Base-by-base conservation (phyloP, 768 basidiomycete species). In the Suillus lakei region DNA sequence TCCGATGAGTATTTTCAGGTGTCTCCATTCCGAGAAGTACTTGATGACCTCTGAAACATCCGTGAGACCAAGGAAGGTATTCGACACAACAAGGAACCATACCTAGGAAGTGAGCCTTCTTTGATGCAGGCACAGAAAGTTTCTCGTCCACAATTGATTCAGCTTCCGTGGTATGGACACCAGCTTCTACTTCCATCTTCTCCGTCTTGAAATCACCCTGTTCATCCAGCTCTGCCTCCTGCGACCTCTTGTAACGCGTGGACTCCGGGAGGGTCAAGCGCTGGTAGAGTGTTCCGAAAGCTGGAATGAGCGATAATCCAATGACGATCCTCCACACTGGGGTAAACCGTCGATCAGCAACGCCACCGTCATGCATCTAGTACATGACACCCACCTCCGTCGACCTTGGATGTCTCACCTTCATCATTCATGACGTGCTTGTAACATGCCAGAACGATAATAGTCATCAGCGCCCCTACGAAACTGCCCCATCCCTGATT, bases 401-500 rank as follows among this genome's bases (percentile, higher is more conserved):
- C 90, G 26, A 91, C 87, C 72, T 90, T 90, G 65, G 82, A 83
- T 4, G 82, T 85, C 72, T 90, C 77, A 9, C 83, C 82, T 63
- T 85, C 77, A 46, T 76, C 84, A 48, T 91, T 82, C 84, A 93
- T 91, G 10, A 83, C 83, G 65, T 80, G 75, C 70, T 86, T 88
- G 78, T 91, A 93, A 46, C 82, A 83, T 2, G 83, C 79, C 36
- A 93, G 79, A 23, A 91, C 85, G 68, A 92, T 79, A 71, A 92
- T 84, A 6, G 86, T 87, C 28, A 82, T 82, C 66, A 93, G 72
- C 55, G 83, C 82, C 9, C 90, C 92, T 41, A 86, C 71, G 62
- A 93, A 82, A 48, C 82, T 86, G 34, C 92, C 91, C 90, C 91
- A 92, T 13, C 91, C 92, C 74, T 92, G 89, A 73, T 88, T 89